A percentile compares a stretch with the other conserved stretches of the same genome.
Conservation (phyloP, 768 basidiomycete species). For the Boletus tylopilopsis region DNA sequence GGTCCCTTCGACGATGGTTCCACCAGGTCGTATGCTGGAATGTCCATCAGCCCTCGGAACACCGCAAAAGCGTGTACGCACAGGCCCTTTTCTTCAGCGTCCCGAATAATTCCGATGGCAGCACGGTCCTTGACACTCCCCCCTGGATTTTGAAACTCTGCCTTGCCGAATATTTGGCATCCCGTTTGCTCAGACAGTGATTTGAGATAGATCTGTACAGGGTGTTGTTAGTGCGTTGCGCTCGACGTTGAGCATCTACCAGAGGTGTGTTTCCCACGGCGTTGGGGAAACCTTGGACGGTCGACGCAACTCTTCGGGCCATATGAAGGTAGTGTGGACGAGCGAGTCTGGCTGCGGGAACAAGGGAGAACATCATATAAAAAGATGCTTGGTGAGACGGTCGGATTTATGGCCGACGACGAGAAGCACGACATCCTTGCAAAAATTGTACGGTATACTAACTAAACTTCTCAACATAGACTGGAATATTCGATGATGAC, state of each 20-base stretch:
- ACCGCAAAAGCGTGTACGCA: slow-evolving; percentile 35
- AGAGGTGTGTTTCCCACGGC: slow-evolving; percentile 93
- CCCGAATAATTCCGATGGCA: slow-evolving; percentile 79
- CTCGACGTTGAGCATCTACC: slow-evolving; percentile 47
- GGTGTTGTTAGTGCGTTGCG: not conserved
- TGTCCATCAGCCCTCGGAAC: not conserved
- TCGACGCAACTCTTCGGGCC: slow-evolving; percentile 35
- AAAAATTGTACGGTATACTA: no score
- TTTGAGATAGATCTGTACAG: slow-evolving; percentile 73
- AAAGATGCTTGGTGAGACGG: not conserved
- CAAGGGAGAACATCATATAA: slow-evolving; percentile 28
- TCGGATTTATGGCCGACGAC: not conserved
- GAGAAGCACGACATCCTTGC: slow-evolving; percentile 22
- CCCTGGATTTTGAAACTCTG: slow-evolving; percentile 98
- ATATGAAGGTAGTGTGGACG: slow-evolving; percentile 1
- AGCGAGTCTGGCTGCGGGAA: slow-evolving; percentile 29
- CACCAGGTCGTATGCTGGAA: slow-evolving; percentile 78
- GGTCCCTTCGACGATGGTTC: slow-evolving; percentile 96
- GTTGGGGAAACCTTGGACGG: slow-evolving; percentile 77
- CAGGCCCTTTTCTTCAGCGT: slow-evolving; percentile 85
- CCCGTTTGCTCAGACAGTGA: slow-evolving; percentile 79
- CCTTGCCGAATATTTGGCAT: slow-evolving; percentile 86
- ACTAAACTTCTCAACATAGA: no score
- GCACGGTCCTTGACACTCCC: slow-evolving; percentile 98
- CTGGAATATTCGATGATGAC: no score